Conservation (phyloP, 371 early-diverging fungal species). For the Apophysomyces variabilis region DNA sequence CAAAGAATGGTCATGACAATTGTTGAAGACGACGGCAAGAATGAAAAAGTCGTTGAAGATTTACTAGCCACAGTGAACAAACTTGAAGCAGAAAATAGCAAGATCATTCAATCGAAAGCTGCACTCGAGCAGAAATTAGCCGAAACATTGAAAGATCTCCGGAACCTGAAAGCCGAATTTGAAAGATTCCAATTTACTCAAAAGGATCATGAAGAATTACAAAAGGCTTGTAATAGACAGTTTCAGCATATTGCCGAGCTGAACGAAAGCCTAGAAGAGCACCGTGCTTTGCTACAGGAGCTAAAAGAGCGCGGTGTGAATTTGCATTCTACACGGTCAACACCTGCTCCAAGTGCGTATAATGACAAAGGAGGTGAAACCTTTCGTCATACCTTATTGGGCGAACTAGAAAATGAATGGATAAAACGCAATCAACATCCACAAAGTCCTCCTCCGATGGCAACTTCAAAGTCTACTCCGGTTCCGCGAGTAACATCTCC, state of each 20-base stretch:
- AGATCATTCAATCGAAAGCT: conserved; percentile 36
- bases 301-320: conserved; percentile 20
- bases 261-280: conserved; percentile 35
- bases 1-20: not conserved
- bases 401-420: conserved; percentile 24
- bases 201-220: conserved; percentile 29
- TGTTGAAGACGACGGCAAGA: conserved; percentile 9
- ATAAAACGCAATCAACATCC: conserved; percentile 6
- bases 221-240: conserved; percentile 31
- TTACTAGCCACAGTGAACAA: conserved; percentile 15
- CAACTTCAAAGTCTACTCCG: not conserved
- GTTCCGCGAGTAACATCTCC: not conserved
- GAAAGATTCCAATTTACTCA: conserved; percentile 25
- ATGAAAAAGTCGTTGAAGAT: conserved; percentile 2
- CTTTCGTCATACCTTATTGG: conserved; percentile 13
- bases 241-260: conserved; percentile 31
- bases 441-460: not conserved
- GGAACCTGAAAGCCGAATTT: conserved; percentile 27
- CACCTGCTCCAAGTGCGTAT: conserved; percentile 18
- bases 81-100: conserved; percentile 34
- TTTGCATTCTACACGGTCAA: conserved; percentile 8
- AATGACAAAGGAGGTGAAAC: conserved; percentile 6
- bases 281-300: conserved; percentile 24
- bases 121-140: conserved; percentile 34
- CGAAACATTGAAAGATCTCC: conserved; percentile 25